A percentile compares a stretch with the other conserved stretches of the same genome.
phyloP scores from a whole-genome alignment of 495 filamentous ascomycete species.

The Peziza echinospora region DNA sequence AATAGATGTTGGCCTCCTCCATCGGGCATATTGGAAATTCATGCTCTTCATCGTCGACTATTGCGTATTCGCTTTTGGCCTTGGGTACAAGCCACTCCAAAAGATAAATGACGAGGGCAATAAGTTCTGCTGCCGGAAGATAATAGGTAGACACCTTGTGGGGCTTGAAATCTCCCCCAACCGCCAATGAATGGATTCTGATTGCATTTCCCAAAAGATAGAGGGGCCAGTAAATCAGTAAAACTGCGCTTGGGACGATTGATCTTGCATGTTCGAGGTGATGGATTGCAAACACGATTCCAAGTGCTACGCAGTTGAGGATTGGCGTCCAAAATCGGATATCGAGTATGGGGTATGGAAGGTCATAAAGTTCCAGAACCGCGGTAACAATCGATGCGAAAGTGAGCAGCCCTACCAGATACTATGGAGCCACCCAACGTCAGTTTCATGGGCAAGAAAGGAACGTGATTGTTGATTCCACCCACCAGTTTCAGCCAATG shows the following conservation, averaged over 20 bases:
- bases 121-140: slow-evolving; percentile 50
- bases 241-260: slow-evolving; percentile 76
- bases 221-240: slow-evolving; percentile 91
- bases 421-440: too few species aligned
- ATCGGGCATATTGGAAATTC: slow-evolving; percentile 88
- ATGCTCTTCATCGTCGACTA: slow-evolving; percentile 50
- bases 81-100: slow-evolving; percentile 89
- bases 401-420: slow-evolving; percentile 41
- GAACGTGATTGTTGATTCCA: slow-evolving; percentile 2
- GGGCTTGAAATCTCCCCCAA: slow-evolving; percentile 43
- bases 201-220: slow-evolving; percentile 59
- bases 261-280: slow-evolving; percentile 79
- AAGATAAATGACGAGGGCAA: slow-evolving; percentile 51
- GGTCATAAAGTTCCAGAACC: slow-evolving; percentile 53
- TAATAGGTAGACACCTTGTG: slow-evolving; percentile 56
- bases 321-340: slow-evolving; percentile 84
- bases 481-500: slow-evolving; percentile 80
- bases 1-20: slow-evolving; percentile 89
- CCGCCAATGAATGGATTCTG: slow-evolving; percentile 72
- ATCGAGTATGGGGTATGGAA: slow-evolving; percentile 50
- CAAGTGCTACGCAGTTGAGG: slow-evolving; percentile 51
- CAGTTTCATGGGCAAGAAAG: slow-evolving; percentile 11
- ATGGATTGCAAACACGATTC: slow-evolving; percentile 66
- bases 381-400: slow-evolving; percentile 49
- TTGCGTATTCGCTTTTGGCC: slow-evolving; percentile 61